Evolutionary conservation across 805 yeast species (phyloP), one percentile per base, ranked within the genome.

Genomic region (Nakazawaea anatomiae): DNA sequence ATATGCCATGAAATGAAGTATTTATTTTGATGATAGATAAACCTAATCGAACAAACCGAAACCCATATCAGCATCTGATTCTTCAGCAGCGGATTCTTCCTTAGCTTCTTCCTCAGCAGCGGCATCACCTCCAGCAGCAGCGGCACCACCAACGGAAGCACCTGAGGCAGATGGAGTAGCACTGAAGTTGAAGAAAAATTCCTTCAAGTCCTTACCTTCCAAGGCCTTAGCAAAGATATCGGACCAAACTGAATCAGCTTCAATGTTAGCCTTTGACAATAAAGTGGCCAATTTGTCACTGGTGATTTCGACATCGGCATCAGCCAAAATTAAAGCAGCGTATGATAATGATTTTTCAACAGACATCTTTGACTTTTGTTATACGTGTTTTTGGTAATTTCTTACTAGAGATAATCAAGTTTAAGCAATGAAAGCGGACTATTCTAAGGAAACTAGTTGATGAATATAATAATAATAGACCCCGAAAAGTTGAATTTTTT

Each of bases 251-350:
- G 64, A 68, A 66, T 87, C 94, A 69, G 85, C 80, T 62, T 80
- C 74, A 69, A 89, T 85, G 70, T 86, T 84, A 61, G 95, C 94
- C 66, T 89, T 87, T 58, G 75, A 64, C 71, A 87, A 76, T 73
- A 87, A 74, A 67, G 88, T 76, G 68, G 78, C 68, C 69, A 87
- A 80, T 80, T 86, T 86, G 71, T 84, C 91, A 64, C 90, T 62
- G 57, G 96, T 81, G 83, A 92, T 84, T 75, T 91, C 97, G 68
- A 90, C 78, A 64, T 90, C 97, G 68, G 97, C 87, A 71, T 92
- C 99, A 63, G 97, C 96, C 76, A 92, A 84, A 80, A 92, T 91
- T 74, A 92, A 82, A 70, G 98, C 96, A 74, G 99, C 98, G 87
- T 89, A 90, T 62, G 97, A 87, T 70, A 89, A 86, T 71, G 96